Evolutionary conservation across 2,329 filamentous ascomycete species (phyloP).

Genomic region (Beauveria australis): DNA sequence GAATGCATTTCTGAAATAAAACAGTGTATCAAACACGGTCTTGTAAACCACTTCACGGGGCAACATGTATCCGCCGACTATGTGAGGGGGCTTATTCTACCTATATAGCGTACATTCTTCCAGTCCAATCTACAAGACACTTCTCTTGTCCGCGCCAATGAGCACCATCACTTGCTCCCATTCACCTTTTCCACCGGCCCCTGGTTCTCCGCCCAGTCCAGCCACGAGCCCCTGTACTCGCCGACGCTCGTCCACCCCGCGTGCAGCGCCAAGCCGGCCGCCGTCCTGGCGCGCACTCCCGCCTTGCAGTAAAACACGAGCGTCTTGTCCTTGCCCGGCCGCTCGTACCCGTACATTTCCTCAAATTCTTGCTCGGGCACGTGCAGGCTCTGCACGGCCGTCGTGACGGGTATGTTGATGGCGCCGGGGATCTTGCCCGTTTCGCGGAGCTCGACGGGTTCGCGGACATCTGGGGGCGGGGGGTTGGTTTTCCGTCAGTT

Average conservation of each 20-base stretch:
- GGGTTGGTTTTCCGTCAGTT: neutral
- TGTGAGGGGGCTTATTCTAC: neutral
- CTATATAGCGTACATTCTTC: neutral
- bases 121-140: neutral
- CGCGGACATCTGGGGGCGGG: constrained; percentile 61
- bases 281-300: constrained; percentile 72
- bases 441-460: constrained; percentile 55
- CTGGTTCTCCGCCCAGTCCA: constrained; percentile 72
- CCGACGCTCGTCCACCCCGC: constrained; percentile 66
- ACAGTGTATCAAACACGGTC: neutral
- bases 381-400: constrained; percentile 71
- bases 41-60: neutral
- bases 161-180: neutral
- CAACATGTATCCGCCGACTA: no score
- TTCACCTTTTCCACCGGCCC: constrained; percentile 41
- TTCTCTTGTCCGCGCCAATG: no score
- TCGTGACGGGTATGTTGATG: constrained; percentile 73
- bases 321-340: constrained; percentile 47
- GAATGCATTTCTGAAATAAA: neutral
- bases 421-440: constrained; percentile 71
- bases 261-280: constrained; percentile 66
- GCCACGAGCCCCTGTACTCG: constrained; percentile 68
- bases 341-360: constrained; percentile 69
- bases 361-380: constrained; percentile 71
- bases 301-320: constrained; percentile 91